Percentiles rank a stretch among this genome's conserved stretches.
Evolutionary conservation across 371 early-diverging fungal species (phyloP).

Genomic region (Lichtheimia hyalospora): DNA sequence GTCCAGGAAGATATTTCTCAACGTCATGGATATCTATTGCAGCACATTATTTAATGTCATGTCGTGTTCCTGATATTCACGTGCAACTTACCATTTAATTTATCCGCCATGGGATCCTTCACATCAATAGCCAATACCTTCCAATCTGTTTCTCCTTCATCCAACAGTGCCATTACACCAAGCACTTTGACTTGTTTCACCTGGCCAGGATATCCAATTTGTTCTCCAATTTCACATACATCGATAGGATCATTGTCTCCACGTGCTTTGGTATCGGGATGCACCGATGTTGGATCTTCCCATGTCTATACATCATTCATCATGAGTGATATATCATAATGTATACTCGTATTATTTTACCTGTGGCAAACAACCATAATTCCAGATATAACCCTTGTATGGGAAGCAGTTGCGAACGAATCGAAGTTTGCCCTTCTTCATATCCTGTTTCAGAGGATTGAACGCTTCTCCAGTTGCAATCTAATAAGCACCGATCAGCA

Average conservation of each 20-base stretch:
- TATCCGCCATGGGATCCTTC: constrained; percentile 85
- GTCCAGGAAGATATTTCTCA: constrained; percentile 92
- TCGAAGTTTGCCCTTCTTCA: constrained; percentile 98
- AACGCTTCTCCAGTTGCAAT: constrained; percentile 90
- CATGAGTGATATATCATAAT: neutral
- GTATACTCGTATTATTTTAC: constrained; percentile 25
- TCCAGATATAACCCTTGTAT: constrained; percentile 99
- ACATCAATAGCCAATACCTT: constrained; percentile 93
- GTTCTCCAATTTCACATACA: constrained; percentile 93
- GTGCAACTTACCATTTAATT: constrained; percentile 68
- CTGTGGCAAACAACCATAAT: constrained; percentile 99
- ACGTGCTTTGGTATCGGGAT: constrained; percentile 85
- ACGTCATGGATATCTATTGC: constrained; percentile 92
- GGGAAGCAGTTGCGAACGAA: constrained; percentile 99
- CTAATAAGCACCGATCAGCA: constrained; percentile 31
- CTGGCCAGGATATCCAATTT: constrained; percentile 83
- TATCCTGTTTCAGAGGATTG: constrained; percentile 99
- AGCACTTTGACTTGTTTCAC: constrained; percentile 97
- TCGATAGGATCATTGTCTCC: constrained; percentile 99
- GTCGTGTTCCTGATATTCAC: neutral
- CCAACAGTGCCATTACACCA: constrained; percentile 93
- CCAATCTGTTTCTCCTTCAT: constrained; percentile 99
- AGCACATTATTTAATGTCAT: no score
- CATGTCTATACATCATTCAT: constrained; percentile 68
- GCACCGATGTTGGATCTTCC: constrained; percentile 92